phyloP scores from a whole-genome alignment of 2,329 filamentous ascomycete species.

The Penicillium sp. region DNA sequence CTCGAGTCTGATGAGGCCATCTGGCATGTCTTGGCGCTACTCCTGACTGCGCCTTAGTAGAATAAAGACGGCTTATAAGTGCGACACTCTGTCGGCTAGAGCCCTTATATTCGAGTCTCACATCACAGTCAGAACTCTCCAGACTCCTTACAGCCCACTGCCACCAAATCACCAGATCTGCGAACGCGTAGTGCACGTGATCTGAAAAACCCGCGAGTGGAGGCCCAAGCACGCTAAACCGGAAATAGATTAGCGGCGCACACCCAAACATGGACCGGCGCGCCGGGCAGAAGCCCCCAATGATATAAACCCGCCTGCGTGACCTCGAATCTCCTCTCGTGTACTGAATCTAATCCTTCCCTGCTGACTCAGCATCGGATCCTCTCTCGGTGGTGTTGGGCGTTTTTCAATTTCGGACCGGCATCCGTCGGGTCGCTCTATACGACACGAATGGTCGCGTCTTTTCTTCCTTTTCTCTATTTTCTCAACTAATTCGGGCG shows the following conservation, averaged over 20 bases:
- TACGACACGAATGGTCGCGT: slow-evolving; percentile 14
- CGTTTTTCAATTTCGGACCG: slow-evolving; percentile 13
- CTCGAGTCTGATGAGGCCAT: slow-evolving; percentile 25
- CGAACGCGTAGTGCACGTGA: slow-evolving; percentile 19
- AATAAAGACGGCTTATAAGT: neutral
- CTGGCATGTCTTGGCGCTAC: slow-evolving; percentile 36
- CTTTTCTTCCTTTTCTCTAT: slow-evolving; percentile 7
- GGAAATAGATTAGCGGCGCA: slow-evolving; percentile 26
- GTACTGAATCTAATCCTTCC: slow-evolving; percentile 25
- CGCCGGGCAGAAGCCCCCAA: slow-evolving; percentile 39
- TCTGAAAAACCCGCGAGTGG: slow-evolving; percentile 22
- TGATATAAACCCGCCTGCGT: slow-evolving; percentile 47
- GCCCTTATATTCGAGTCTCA: neutral
- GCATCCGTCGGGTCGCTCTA: neutral
- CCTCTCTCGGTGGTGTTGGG: slow-evolving; percentile 15
- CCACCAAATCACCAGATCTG: neutral
- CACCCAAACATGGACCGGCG: slow-evolving; percentile 41
- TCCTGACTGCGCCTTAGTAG: neutral
- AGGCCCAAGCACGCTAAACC: slow-evolving; percentile 31
- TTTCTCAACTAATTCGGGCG: slow-evolving; percentile 15
- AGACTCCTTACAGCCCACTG: neutral
- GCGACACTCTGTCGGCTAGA: neutral
- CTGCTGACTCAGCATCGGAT: slow-evolving; percentile 22
- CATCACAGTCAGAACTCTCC: neutral
- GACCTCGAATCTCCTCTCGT: slow-evolving; percentile 38